A percentile compares a stretch with the other conserved stretches of the same genome.
Evolutionary conservation across 768 basidiomycete species (phyloP).

Genomic region (Xerocomus potaroensis): DNA sequence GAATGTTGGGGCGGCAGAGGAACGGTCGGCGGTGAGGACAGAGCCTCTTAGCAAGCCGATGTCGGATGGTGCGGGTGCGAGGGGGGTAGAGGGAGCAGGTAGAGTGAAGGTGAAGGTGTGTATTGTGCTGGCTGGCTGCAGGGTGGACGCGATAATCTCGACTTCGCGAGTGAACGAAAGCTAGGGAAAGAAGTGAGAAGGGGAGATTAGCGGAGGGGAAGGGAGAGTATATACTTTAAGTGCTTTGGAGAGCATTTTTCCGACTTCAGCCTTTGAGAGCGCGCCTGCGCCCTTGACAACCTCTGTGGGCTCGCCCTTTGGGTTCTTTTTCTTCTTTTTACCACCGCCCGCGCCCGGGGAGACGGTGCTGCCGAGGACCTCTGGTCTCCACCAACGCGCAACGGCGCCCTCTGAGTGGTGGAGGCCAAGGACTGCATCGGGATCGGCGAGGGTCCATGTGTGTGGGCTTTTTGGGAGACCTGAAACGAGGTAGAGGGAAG

Average conservation of each 20-base stretch:
- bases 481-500: constrained; percentile 82
- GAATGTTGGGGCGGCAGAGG: constrained; percentile 63
- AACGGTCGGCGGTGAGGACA: constrained; percentile 63
- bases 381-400: constrained; percentile 85
- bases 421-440: constrained; percentile 74
- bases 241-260: constrained; percentile 87
- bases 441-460: constrained; percentile 87
- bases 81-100: constrained; percentile 69
- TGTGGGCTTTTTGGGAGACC: constrained; percentile 87
- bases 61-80: constrained; percentile 70
- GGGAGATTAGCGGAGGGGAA: not conserved
- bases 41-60: constrained; percentile 60
- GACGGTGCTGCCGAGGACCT: constrained; percentile 84
- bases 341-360: constrained; percentile 80
- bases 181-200: constrained; percentile 35
- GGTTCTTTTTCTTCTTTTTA: constrained; percentile 64
- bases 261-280: constrained; percentile 80
- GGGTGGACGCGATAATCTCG: constrained; percentile 91
- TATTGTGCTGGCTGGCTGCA: constrained; percentile 89
- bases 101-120: constrained; percentile 90
- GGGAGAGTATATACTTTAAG: constrained; percentile 70
- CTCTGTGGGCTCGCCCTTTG: constrained; percentile 52
- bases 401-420: constrained; percentile 85
- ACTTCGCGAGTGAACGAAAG: constrained; percentile 90
- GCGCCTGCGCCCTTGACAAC: constrained; percentile 73